These are phyloP conservation scores for Microcera coccophila DNA, from an alignment of 2,329 filamentous ascomycete genomes.

Conservation along the genomic window DNA sequence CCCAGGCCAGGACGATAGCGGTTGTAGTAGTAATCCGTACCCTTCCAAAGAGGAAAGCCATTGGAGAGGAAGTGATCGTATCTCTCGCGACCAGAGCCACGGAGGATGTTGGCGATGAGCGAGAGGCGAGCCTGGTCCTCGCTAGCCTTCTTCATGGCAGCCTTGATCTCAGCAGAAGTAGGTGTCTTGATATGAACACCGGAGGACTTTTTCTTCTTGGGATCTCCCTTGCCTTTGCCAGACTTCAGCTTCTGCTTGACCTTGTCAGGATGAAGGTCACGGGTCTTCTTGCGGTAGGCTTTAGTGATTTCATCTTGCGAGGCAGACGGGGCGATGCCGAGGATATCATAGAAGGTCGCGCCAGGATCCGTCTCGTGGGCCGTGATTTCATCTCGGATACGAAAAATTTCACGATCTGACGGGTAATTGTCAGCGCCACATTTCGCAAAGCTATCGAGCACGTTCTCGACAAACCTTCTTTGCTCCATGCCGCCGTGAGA, in stretches of 20 bases:
- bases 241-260: conserved; percentile 78
- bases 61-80: conserved; percentile 94
- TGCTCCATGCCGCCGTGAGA: conserved; percentile 73
- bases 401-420: conserved; percentile 98
- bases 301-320: conserved; percentile 87
- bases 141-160: conserved; percentile 74
- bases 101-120: conserved; percentile 80
- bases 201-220: conserved; percentile 53
- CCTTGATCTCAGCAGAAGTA: conserved; percentile 68
- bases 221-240: conserved; percentile 56
- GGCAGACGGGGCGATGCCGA: conserved; percentile 70
- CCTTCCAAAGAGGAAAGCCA: conserved; percentile 94
- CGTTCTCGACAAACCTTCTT: conserved; percentile 62
- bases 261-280: conserved; percentile 89
- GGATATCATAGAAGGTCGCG: conserved; percentile 90
- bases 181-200: conserved; percentile 68
- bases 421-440: neutral
- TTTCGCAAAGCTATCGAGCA: neutral
- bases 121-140: conserved; percentile 81
- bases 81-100: conserved; percentile 73
- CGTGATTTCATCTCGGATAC: conserved; percentile 81
- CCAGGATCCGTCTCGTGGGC: conserved; percentile 71
- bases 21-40: conserved; percentile 96
- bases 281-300: conserved; percentile 85
- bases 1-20: conserved; percentile 88